Evolutionary conservation across 2,329 filamentous ascomycete genomes (phyloP), one percentile per base, ranked within the genome.

Genomic region (Alternaria infectoria): DNA sequence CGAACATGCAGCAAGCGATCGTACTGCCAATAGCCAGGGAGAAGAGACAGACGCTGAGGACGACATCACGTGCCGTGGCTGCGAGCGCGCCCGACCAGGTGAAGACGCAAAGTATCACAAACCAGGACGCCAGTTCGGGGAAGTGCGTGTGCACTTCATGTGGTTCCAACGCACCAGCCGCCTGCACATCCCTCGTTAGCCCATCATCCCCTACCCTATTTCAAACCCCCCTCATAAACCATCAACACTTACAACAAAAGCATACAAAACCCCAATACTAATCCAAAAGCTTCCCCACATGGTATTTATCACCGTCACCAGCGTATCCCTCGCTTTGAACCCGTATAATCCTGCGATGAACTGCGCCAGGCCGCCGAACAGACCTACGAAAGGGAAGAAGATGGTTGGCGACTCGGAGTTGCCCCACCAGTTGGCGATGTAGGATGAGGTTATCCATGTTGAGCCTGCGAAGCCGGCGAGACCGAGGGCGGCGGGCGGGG

Each of bases 261-360:
- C 50, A 17, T 54, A 54, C 30, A 54, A 25, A 43, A 54, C 15
- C 12, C 50, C 50, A n/a, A 54, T 52, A 32, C 28, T 23, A 21
- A 54, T 54, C 30, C 30, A 40, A 36, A 54, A 54, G 25, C 50
- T 54, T 9, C 50, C 50, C 50, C 50, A 54, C 50, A 54, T 54
- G 5, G 50, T 54, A 10, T 54, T 43, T 10, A 54, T 23, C 28
- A 54, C 50, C 28, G 50, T 54, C 12, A 54, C 50, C 7, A 54
- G 15, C 17, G 50, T 54, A 23, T 54, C 50, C 13, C 30, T 4
- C 13, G 50, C 50, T 23, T 54, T 54, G 13, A 54, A 54, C 50
- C 50, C 30, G 2, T 54, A 54, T 5, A 54, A 1, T 2, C 50
- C 50, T 2, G 50, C 50, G 23, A 54, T 54, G 50, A 54, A 54